Base-by-base conservation (phyloP, 2,329 filamentous ascomycete genomes). In the Ophiostoma montium region DNA sequence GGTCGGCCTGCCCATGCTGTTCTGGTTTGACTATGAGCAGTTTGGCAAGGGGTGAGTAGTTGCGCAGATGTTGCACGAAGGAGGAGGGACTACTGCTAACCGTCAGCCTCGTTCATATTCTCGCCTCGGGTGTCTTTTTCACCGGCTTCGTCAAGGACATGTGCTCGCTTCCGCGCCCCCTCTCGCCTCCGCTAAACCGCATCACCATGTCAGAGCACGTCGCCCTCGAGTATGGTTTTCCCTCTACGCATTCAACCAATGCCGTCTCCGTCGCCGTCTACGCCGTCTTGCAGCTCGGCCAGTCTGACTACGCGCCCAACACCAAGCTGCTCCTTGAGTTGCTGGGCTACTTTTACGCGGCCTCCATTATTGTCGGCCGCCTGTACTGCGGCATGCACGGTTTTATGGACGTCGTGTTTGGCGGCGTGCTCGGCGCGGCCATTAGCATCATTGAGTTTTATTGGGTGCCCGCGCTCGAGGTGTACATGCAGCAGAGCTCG, bases 331-430 rank as follows among this genome's bases (percentile, higher is more conserved):
- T 72, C 4, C 68, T 94, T 23, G 84, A 92, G 61, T 63, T 66
- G 5, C 64, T 86, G 6, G 80, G 83, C 36, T 94, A 92, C 63
- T 82, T 86, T 57, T 98, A 96, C 62, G 86, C 86, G 32, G 67
- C 78, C 12, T 95, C 90, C 23, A 96, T 98, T 60, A 76, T 95
- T 36, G 70, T 96, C 54, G 92, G 92, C 6, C 80, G 92, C 18
- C 71, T 98, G 33, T 96, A 98, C 68, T 98, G 92, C 61, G 92
- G 92, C 53, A 98, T 98, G 92, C 92, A 98, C 66, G 92, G 92
- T 11, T 95, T 96, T 66, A 72, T 92, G 39, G 92, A 98, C 64
- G 88, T 96, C 21, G 67, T 92, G 13, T 65, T 92, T 50, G 92
- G 92, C 7, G 86, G 83, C 49, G 58, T 80, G 13, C 72, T 95